Base-by-base conservation (phyloP, 2,329 filamentous ascomycete species). In the Aspergillus calidoustus region DNA sequence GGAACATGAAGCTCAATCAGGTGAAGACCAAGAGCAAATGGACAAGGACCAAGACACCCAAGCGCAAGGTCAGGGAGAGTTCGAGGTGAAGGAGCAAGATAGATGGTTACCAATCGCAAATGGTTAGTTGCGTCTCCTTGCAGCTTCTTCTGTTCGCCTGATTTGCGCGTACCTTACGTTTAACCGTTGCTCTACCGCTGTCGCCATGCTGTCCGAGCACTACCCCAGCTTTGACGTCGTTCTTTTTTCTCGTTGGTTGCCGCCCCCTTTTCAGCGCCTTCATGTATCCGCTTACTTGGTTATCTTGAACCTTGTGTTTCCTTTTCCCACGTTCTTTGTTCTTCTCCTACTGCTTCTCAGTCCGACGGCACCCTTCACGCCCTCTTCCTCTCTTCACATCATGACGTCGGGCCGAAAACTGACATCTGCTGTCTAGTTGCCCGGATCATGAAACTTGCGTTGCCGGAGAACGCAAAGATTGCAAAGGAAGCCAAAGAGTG, bases 31-130 rank as follows among this genome's bases (percentile, higher is more conserved):
- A 85, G 89, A 89, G 85, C 90, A 90, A 87, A 96, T 96, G 91
- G 93, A 96, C 75, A 83, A 83, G 72, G 80, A 81, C 62, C 78
- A 79, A 83, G 91, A 93, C 79, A 41, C 50, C 48, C 90, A 92
- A 83, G 84, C 85, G 79, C 86, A 86, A 80, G 89, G 86, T 79
- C 85, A 90, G 81, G 88, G 92, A 81, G 94, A 98, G 83, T 97
- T 97, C 79, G 94, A 98, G 83, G 94, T 98, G 81, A 98, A 98
- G 86, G 95, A 99, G 82, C 95, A 99, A 82, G 95, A 99, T 82
- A 86, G 95, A 86, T 99, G 95, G 95, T 87, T 99, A 79, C 95
- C 95, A 79, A 99, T 99, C 87, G 95, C 95, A 83, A 99, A 99
- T 93, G 95, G 95, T 99, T 87, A 87, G 95, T 95, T 81, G 66